phyloP scores from a whole-genome alignment of 305 asterid species.

The Fraxinus baroniana region DNA sequence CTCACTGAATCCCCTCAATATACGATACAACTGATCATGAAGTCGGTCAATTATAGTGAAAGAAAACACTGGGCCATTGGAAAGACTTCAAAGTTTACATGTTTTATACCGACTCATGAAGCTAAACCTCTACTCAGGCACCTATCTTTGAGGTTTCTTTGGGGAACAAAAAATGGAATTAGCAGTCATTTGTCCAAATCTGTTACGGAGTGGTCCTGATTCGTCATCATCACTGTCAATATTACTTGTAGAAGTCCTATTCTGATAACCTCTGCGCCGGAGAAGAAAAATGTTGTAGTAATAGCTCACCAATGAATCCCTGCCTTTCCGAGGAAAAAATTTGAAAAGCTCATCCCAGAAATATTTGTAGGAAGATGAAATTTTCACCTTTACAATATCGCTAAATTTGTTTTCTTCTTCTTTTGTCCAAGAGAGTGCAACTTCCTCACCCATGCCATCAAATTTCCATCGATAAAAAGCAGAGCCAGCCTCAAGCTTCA shows the following conservation, averaged over 20 bases:
- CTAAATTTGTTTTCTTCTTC: conserved; percentile 50
- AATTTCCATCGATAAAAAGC: conserved; percentile 62
- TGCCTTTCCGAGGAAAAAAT: conserved; percentile 45
- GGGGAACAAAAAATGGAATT: conserved; percentile 67
- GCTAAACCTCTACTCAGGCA: background rate
- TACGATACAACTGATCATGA: conserved; percentile 14
- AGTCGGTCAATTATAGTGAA: conserved; percentile 10
- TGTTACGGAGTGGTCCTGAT: conserved; percentile 42
- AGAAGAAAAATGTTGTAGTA: conserved; percentile 79
- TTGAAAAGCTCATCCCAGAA: conserved; percentile 68
- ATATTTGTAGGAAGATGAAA: conserved; percentile 35
- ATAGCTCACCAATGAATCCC: conserved; percentile 70
- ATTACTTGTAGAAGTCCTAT: conserved; percentile 39
- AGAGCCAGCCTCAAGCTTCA: conserved; percentile 51
- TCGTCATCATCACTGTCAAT: conserved; percentile 85
- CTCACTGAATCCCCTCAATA: background rate
- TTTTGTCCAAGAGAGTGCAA: conserved; percentile 50
- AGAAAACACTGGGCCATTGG: background rate
- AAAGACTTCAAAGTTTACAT: conserved; percentile 37
- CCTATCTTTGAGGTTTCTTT: conserved; percentile 46
- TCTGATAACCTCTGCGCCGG: conserved; percentile 61
- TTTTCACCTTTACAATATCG: conserved; percentile 43
- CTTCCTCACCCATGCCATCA: conserved; percentile 53
- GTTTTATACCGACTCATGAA: background rate
- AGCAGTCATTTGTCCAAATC: conserved; percentile 39